Evolutionary conservation across 257 asterid genomes (phyloP).

Genomic region (Salvia hispanica): DNA sequence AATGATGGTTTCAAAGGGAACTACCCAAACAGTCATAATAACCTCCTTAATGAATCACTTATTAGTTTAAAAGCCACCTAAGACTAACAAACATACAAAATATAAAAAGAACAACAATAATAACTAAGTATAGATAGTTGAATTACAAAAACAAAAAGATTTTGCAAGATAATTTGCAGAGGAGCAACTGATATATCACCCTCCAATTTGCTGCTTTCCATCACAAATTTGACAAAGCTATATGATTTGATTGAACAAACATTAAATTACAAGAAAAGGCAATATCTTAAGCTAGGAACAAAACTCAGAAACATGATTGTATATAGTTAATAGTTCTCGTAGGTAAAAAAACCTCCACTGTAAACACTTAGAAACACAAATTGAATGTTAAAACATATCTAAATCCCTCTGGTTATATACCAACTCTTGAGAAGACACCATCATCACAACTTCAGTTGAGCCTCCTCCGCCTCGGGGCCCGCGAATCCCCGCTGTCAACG

Average conservation of each 20-base stretch:
- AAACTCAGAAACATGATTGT: slow-evolving; percentile 34
- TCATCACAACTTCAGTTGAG: slow-evolving; percentile 40
- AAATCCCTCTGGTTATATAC: slow-evolving; percentile 26
- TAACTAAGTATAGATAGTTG: too few species aligned
- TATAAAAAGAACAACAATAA: too few species aligned
- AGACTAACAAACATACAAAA: too few species aligned
- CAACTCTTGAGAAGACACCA: slow-evolving; percentile 8
- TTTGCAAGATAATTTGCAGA: too few species aligned
- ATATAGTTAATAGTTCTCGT: slow-evolving; percentile 24
- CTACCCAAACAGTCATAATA: too few species aligned
- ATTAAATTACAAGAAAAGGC: slow-evolving; percentile 25
- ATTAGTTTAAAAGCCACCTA: too few species aligned
- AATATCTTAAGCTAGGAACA: slow-evolving; percentile 32
- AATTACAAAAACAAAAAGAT: too few species aligned
- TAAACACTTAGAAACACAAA: background rate
- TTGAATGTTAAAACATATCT: slow-evolving; percentile 17
- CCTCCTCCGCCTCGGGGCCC: slow-evolving; percentile 90
- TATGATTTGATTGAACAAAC: slow-evolving; percentile 10
- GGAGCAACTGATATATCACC: slow-evolving; percentile 14
- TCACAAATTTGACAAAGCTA: slow-evolving; percentile 29
- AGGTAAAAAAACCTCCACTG: background rate
- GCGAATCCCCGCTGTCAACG: slow-evolving; percentile 94
- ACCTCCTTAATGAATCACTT: too few species aligned
- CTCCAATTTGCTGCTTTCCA: slow-evolving; percentile 17
- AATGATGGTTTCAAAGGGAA: too few species aligned